Evolutionary conservation across 225 moss, liverwort and hornwort species (phyloP).

Genomic region (Marchantia paleacea): DNA sequence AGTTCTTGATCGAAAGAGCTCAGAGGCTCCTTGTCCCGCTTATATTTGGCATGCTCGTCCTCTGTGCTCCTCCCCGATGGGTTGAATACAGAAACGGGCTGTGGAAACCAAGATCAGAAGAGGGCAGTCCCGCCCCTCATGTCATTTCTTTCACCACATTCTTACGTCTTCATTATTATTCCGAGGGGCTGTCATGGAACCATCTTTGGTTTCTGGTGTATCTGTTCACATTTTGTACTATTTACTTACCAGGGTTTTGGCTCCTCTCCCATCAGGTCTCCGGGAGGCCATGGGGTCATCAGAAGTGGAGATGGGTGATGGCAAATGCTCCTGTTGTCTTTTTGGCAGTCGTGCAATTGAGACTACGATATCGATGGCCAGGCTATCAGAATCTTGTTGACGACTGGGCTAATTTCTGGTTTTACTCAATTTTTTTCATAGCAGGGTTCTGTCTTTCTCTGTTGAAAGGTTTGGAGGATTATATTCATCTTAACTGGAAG

Average conservation of each 20-base stretch:
- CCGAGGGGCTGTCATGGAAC: constrained; percentile 31
- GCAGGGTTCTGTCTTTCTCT: constrained; percentile 35
- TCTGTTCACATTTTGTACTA: constrained; percentile 42
- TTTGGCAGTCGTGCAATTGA: constrained; percentile 30
- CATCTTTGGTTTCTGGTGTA: constrained; percentile 50
- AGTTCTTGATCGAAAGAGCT: constrained; percentile 32
- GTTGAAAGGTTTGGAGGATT: constrained; percentile 28
- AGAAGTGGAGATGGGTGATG: constrained; percentile 22
- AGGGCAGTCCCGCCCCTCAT: background rate
- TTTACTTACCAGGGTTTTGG: constrained; percentile 41
- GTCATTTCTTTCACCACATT: constrained; percentile 37
- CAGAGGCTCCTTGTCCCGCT: constrained; percentile 34
- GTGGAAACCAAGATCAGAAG: constrained; percentile 18
- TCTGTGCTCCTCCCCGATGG: constrained; percentile 41
- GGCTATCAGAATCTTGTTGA: constrained; percentile 42
- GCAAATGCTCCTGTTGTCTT: constrained; percentile 35
- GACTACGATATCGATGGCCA: constrained; percentile 43
- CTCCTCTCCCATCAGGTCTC: constrained; percentile 17
- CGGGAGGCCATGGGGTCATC: constrained; percentile 5
- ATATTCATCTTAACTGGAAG: constrained; percentile 19
- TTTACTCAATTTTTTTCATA: constrained; percentile 40
- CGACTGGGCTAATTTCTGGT: constrained; percentile 51
- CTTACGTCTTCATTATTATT: constrained; percentile 31
- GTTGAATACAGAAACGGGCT: constrained; percentile 39
- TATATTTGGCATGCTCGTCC: constrained; percentile 30